Percentiles rank a stretch among this genome's conserved stretches.
phyloP scores from a whole-genome alignment of 192 early-diverging fungal genomes.

The Oehlia diaphana region DNA sequence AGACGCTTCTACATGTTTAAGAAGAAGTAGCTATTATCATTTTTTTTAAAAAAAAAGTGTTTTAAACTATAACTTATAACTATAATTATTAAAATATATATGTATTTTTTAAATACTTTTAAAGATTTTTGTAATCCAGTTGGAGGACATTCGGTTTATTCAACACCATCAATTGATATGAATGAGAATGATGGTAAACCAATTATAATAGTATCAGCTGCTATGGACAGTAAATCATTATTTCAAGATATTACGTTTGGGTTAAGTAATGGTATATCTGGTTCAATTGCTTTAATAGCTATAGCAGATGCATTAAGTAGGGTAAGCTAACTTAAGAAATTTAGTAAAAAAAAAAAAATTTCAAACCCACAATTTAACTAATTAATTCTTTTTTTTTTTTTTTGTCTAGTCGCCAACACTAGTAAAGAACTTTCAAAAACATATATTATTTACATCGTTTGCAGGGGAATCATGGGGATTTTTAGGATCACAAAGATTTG shows the following conservation, averaged over 20 bases:
- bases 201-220: slow-evolving; percentile 66
- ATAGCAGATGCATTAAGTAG: slow-evolving; percentile 69
- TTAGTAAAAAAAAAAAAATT: too few species aligned
- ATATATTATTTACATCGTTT: slow-evolving; percentile 78
- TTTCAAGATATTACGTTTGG: slow-evolving; percentile 67
- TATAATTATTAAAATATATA: not conserved
- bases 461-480: slow-evolving; percentile 72
- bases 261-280: slow-evolving; percentile 54
- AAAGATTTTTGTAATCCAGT: slow-evolving; percentile 66
- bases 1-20: slow-evolving; percentile 67
- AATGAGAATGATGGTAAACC: slow-evolving; percentile 56
- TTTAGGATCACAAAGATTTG: slow-evolving; percentile 81
- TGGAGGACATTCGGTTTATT: slow-evolving; percentile 68
- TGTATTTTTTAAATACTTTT: not conserved
- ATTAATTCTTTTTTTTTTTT: not conserved
- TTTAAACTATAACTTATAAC: not conserved
- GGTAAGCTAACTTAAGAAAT: slow-evolving; percentile 40
- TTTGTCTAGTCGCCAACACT: slow-evolving; percentile 41
- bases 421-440: slow-evolving; percentile 53
- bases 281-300: slow-evolving; percentile 63
- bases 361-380: too few species aligned
- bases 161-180: slow-evolving; percentile 60
- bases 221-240: slow-evolving; percentile 63
- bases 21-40: slow-evolving; percentile 52
- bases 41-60: not conserved